phyloP scores from a whole-genome alignment of 108 stramenopile genomes.

The Parmales sp. region DNA sequence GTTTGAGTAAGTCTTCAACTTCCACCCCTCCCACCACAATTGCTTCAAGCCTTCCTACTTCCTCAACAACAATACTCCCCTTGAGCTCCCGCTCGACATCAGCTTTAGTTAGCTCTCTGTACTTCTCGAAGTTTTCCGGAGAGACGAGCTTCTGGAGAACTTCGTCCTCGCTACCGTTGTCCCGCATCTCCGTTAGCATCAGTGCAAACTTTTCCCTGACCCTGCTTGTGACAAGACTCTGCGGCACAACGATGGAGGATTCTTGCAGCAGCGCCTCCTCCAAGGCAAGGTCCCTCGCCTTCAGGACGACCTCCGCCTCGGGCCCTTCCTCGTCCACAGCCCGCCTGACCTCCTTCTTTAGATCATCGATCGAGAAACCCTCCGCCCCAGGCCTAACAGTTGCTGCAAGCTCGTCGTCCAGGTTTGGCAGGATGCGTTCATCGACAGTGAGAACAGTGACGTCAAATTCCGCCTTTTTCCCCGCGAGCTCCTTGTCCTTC shows the following conservation, averaged over 20 bases:
- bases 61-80: constrained; percentile 70
- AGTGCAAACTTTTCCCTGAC: constrained; percentile 86
- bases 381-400: constrained; percentile 64
- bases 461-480: constrained; percentile 82
- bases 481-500: constrained; percentile 68
- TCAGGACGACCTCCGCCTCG: constrained; percentile 68
- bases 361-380: constrained; percentile 59
- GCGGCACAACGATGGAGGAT: constrained; percentile 73
- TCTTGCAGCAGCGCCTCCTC: constrained; percentile 38
- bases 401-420: constrained; percentile 77
- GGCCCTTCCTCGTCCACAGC: constrained; percentile 77
- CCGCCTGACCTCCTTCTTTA: constrained; percentile 66
- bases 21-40: constrained; percentile 68
- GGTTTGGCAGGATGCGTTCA: constrained; percentile 62
- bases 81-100: constrained; percentile 69
- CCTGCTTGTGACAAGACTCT: constrained; percentile 78
- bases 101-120: constrained; percentile 71
- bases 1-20: constrained; percentile 67
- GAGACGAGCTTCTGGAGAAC: constrained; percentile 81
- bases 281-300: constrained; percentile 66
- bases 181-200: constrained; percentile 89
- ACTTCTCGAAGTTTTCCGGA: constrained; percentile 85
- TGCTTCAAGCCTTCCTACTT: constrained; percentile 63
- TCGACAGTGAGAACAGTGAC: constrained; percentile 64
- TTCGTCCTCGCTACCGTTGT: constrained; percentile 73